Evolutionary conservation across 2,329 filamentous ascomycete genomes (phyloP).

Genomic region (Sporothrix schenckii): DNA sequence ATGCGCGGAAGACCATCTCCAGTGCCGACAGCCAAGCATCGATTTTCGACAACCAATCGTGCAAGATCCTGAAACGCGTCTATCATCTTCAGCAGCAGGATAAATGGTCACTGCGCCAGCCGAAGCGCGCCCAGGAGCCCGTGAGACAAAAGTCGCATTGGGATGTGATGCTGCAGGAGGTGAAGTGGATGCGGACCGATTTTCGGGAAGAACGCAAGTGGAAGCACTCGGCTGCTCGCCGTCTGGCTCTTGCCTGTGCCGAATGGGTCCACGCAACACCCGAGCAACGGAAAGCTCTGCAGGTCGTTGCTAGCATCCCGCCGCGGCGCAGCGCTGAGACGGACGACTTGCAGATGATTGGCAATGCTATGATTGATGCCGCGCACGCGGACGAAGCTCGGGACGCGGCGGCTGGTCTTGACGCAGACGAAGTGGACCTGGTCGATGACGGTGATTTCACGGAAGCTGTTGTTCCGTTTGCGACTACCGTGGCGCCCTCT

Average conservation of each 20-base stretch:
- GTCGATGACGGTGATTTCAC: constrained; percentile 44
- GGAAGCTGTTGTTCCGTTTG: constrained; percentile 40
- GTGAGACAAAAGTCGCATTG: constrained; percentile 75
- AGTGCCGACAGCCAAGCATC: constrained; percentile 83
- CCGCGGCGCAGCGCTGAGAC: constrained; percentile 38
- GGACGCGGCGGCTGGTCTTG: constrained; percentile 46
- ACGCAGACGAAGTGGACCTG: constrained; percentile 50
- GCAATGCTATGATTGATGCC: constrained; percentile 36
- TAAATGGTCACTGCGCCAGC: constrained; percentile 89
- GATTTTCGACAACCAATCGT: constrained; percentile 83
- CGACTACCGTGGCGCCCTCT: constrained; percentile 65
- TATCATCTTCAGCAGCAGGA: constrained; percentile 90
- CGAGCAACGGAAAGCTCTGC: constrained; percentile 67
- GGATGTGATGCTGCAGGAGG: constrained; percentile 85
- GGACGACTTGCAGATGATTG: constrained; percentile 34
- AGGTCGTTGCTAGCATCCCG: constrained; percentile 63
- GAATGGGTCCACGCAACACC: constrained; percentile 72
- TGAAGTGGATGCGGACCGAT: constrained; percentile 98
- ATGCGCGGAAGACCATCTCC: constrained; percentile 85
- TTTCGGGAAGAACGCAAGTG: constrained; percentile 93
- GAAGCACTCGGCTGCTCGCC: constrained; percentile 81
- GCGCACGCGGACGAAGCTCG: constrained; percentile 26
- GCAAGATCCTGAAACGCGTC: constrained; percentile 80
- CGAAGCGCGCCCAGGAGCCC: constrained; percentile 82
- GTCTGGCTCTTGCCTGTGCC: constrained; percentile 78